A percentile compares a stretch with the other conserved stretches of the same genome.
phyloP scores from a whole-genome alignment of 2,329 filamentous ascomycete species.

The Cercospora sp. region DNA sequence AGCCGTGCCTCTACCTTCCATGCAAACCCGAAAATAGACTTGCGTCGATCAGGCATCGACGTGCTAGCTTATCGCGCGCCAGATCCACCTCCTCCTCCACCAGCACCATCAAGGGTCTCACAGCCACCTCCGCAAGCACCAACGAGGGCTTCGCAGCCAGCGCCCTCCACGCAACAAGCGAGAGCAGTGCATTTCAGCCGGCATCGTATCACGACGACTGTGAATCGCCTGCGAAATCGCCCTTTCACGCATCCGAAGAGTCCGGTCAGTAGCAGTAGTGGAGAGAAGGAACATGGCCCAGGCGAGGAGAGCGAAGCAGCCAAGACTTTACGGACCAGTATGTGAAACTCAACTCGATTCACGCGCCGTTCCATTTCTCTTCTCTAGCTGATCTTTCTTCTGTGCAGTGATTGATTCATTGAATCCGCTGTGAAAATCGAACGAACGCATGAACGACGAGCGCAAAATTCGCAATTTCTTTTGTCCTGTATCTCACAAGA shows the following conservation, averaged over 20 bases:
- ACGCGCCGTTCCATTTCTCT: not conserved
- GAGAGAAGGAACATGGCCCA: not conserved
- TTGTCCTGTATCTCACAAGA: too few relatives aligned
- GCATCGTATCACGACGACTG: not conserved
- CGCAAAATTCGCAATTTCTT: not conserved
- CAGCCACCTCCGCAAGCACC: not conserved
- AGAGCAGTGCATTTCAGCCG: constrained; percentile 6
- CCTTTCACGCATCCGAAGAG: not conserved
- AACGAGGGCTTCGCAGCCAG: not conserved
- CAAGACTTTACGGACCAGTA: not conserved
- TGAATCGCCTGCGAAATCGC: not conserved
- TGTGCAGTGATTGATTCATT: not conserved
- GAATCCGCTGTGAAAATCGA: not conserved
- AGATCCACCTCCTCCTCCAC: not conserved
- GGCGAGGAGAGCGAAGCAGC: not conserved
- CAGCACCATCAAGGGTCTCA: not conserved
- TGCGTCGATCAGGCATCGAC: not conserved
- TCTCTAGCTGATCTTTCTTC: not conserved
- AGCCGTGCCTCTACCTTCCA: not conserved
- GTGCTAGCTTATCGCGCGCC: not conserved
- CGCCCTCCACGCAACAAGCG: not conserved
- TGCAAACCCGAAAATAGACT: not conserved
- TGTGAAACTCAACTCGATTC: not conserved
- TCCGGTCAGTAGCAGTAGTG: not conserved
- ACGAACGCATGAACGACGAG: not conserved